A percentile compares a stretch with the other conserved stretches of the same genome.
Evolutionary conservation across 2,329 filamentous ascomycete genomes (phyloP).

Genomic region (Colletotrichum sp.): DNA sequence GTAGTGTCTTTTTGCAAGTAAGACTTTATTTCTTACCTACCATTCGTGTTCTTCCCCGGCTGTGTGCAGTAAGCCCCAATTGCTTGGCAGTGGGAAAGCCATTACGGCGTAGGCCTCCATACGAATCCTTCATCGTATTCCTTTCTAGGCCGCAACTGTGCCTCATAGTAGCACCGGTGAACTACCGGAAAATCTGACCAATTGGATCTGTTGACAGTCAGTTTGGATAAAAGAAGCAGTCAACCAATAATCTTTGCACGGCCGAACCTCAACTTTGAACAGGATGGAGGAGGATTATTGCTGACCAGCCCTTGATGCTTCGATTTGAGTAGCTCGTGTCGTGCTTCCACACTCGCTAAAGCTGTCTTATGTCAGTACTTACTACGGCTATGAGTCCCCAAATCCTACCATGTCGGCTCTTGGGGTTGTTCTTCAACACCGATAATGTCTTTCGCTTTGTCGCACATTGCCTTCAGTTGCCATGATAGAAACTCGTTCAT

Average conservation of each 20-base stretch:
- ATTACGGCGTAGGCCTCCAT: not conserved
- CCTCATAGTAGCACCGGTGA: not conserved
- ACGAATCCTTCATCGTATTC: not conserved
- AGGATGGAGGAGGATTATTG: not conserved
- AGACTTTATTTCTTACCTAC: not conserved
- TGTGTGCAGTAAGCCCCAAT: not conserved
- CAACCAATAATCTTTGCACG: not conserved
- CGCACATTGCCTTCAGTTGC: not conserved
- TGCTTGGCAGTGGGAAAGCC: not conserved
- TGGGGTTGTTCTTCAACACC: too few relatives aligned
- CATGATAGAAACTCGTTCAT: not conserved
- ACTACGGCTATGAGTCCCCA: not conserved
- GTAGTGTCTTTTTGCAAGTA: not conserved
- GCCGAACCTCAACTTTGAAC: not conserved
- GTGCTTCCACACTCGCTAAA: not conserved
- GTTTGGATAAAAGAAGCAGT: not conserved
- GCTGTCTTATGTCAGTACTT: not conserved
- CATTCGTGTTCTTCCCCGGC: not conserved
- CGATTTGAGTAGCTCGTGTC: not conserved
- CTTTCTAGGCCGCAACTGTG: not conserved
- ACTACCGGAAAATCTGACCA: not conserved
- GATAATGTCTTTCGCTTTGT: not conserved
- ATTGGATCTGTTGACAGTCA: rapidly evolving
- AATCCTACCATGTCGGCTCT: not conserved
- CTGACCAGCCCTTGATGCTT: not conserved